A percentile compares a stretch with the other conserved stretches of the same genome.
Evolutionary conservation across 257 asterid genomes (phyloP).

Genomic region (Ophiorrhiza pumila): DNA sequence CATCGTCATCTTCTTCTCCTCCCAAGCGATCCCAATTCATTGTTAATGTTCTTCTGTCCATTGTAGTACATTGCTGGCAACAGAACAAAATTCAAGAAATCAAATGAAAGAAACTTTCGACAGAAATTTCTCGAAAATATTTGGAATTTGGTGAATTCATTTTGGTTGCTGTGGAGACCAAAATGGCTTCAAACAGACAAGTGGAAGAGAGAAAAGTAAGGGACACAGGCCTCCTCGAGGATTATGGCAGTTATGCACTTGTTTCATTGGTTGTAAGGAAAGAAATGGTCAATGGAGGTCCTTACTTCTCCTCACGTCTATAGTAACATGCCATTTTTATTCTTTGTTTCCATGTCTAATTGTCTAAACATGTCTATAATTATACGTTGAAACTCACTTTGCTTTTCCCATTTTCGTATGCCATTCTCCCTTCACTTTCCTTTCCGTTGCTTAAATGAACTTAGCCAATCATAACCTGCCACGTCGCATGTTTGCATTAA

Average conservation of each 20-base stretch:
- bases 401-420: background rate
- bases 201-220: conserved; percentile 69
- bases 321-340: too few relatives aligned
- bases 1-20: conserved; percentile 70
- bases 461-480: background rate
- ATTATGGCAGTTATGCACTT: conserved; percentile 21
- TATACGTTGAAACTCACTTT: background rate
- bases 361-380: background rate
- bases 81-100: background rate
- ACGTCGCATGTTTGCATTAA: background rate
- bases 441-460: background rate
- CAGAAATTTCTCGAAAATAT: background rate
- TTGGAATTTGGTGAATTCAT: background rate
- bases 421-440: background rate
- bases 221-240: conserved; percentile 15
- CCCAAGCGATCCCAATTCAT: conserved; percentile 84
- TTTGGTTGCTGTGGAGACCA: background rate
- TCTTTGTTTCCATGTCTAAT: too few relatives aligned
- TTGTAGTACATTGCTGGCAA: conserved; percentile 36
- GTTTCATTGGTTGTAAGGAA: conserved; percentile 21
- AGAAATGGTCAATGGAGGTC: conserved; percentile 38
- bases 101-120: background rate
- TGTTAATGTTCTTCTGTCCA: conserved; percentile 74
- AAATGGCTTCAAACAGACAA: conserved; percentile 31
- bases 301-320: conserved; percentile 36